Evolutionary conservation across 169 alveolate species (phyloP).

Genomic region (Perkinsus olseni): DNA sequence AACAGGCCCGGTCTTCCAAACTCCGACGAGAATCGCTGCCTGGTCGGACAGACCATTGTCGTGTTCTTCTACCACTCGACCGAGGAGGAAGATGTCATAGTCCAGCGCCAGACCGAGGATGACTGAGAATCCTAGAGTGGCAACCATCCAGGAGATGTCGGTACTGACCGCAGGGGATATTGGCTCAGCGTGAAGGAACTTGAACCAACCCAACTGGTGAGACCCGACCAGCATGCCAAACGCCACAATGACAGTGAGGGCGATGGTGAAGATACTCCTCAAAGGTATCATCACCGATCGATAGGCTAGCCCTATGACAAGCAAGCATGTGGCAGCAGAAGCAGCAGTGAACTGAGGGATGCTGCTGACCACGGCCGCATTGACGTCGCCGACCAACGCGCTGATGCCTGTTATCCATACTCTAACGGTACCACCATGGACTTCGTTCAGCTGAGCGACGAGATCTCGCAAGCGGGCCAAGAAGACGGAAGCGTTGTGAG

Average conservation of each 20-base stretch:
- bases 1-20: background rate
- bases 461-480: background rate
- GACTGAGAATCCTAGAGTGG: background rate
- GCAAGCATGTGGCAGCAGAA: background rate
- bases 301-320: background rate
- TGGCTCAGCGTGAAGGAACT: background rate
- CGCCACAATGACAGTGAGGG: background rate
- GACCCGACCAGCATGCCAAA: background rate
- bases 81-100: background rate
- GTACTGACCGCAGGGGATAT: background rate
- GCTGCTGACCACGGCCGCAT: background rate
- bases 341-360: background rate
- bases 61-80: background rate
- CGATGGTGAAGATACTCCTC: background rate
- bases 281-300: background rate
- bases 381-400: background rate
- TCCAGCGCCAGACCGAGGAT: background rate
- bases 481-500: background rate
- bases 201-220: background rate
- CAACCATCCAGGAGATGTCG: background rate
- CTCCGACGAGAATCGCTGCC: background rate
- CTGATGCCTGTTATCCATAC: background rate
- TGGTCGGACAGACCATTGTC: background rate
- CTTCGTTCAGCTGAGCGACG: background rate
- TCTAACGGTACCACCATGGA: background rate